Evolutionary conservation across 1,284 basidiomycete genomes (phyloP).

Genomic region (Amylostereum chailletii): DNA sequence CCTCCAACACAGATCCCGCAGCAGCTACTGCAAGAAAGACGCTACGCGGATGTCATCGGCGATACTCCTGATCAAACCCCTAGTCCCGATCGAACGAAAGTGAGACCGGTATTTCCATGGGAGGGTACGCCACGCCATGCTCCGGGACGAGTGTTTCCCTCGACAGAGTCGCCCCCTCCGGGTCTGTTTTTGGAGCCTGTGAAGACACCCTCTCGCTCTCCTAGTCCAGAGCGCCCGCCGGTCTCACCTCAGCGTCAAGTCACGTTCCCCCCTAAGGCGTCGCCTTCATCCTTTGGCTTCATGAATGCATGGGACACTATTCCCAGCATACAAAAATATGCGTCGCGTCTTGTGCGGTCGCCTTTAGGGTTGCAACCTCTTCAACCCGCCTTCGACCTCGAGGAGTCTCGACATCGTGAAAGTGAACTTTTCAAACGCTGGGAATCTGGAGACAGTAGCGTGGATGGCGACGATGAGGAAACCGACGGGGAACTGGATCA

Average conservation of each 20-base stretch:
- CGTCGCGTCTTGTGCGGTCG: constrained; percentile 52
- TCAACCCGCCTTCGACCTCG: constrained; percentile 37
- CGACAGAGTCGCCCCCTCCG: constrained; percentile 51
- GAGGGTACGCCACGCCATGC: constrained; percentile 61
- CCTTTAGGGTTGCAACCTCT: constrained; percentile 31
- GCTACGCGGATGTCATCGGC: constrained; percentile 54
- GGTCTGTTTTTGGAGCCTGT: constrained; percentile 32
- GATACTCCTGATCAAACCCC: constrained; percentile 23
- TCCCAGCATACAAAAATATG: constrained; percentile 72
- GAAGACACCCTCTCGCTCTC: constrained; percentile 20
- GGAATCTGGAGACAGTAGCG: constrained; percentile 54
- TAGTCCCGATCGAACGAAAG: constrained; percentile 63
- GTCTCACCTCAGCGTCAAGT: constrained; percentile 22
- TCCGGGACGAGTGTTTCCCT: constrained; percentile 74
- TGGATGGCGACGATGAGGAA: constrained; percentile 78
- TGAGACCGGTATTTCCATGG: constrained; percentile 90
- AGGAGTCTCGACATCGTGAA: constrained; percentile 30
- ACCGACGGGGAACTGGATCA: constrained; percentile 48
- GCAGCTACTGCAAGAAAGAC: constrained; percentile 47
- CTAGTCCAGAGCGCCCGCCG: constrained; percentile 5
- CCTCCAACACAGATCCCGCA: constrained; percentile 51
- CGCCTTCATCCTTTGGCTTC: constrained; percentile 53
- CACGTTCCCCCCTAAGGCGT: constrained; percentile 26
- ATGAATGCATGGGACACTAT: constrained; percentile 79
- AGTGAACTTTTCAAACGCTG: constrained; percentile 32